phyloP scores from a whole-genome alignment of 2,329 filamentous ascomycete species.

The Metarhizium humberi region DNA sequence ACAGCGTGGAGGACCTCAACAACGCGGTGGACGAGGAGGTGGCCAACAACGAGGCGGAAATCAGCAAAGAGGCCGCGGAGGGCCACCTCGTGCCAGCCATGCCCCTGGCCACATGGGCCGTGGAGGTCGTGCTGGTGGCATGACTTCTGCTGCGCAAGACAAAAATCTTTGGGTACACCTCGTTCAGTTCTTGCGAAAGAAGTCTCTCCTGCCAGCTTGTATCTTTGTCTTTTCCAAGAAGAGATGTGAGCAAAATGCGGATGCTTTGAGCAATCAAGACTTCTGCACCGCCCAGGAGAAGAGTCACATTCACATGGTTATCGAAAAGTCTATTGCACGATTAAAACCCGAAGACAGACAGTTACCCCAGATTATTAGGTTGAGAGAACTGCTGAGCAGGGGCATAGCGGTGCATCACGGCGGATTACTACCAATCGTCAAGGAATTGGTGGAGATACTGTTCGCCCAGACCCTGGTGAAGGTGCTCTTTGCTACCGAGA shows the following conservation, averaged over 20 bases:
- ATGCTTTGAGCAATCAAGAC: constrained; percentile 89
- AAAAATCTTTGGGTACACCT: constrained; percentile 95
- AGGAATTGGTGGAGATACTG: constrained; percentile 93
- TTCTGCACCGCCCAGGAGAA: constrained; percentile 91
- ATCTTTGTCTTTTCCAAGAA: constrained; percentile 99
- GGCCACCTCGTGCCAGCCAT: constrained; percentile 49
- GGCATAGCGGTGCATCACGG: constrained; percentile 96
- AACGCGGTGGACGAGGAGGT: constrained; percentile 29
- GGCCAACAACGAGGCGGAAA: constrained; percentile 36
- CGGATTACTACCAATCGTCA: constrained; percentile 88
- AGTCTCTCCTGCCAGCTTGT: constrained; percentile 79
- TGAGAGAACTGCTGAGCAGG: constrained; percentile 75
- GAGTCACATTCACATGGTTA: constrained; percentile 94
- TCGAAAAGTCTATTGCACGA: constrained; percentile 87
- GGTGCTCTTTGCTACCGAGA: constrained; percentile 94
- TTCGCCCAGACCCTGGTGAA: constrained; percentile 95
- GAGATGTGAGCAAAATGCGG: constrained; percentile 92
- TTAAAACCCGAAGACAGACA: constrained; percentile 82
- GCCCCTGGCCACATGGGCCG: constrained; percentile 79
- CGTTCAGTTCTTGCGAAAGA: constrained; percentile 82
- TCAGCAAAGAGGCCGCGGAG: constrained; percentile 43
- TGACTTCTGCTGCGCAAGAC: constrained; percentile 86
- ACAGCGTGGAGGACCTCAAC: constrained; percentile 32
- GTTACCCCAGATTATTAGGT: constrained; percentile 83
- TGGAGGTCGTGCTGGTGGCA: constrained; percentile 73